Evolutionary conservation across 768 basidiomycete species (phyloP).

Genomic region (Mycena vulgaris): DNA sequence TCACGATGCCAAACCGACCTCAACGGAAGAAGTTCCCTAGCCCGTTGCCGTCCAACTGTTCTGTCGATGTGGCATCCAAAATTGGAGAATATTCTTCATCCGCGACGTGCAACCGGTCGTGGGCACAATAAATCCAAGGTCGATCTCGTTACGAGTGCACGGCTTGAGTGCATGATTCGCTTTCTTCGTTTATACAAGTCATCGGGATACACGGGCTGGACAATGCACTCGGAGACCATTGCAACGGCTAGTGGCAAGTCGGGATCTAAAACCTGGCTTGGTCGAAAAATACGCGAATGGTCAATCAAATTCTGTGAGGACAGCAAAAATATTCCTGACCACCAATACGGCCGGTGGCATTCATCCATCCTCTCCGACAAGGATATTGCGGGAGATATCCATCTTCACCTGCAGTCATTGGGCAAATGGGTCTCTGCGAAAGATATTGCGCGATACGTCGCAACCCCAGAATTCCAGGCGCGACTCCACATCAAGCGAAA

Average conservation of each 20-base stretch:
- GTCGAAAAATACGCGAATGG: slow-evolving; percentile 10
- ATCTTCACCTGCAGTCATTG: slow-evolving; percentile 34
- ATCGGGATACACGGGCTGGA: slow-evolving; percentile 7
- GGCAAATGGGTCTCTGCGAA: slow-evolving; percentile 36
- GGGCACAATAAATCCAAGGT: neutral
- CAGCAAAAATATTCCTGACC: neutral
- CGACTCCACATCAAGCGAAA: slow-evolving; percentile 34
- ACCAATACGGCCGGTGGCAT: neutral
- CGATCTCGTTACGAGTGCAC: neutral
- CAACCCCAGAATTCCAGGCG: slow-evolving; percentile 17
- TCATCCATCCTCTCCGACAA: slow-evolving; percentile 21
- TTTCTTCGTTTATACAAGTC: slow-evolving; percentile 8
- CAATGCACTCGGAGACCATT: neutral
- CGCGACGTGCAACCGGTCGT: neutral
- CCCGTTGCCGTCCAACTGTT: neutral
- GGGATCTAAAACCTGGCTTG: neutral
- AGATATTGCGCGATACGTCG: slow-evolving; percentile 35
- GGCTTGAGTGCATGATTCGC: neutral
- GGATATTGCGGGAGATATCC: slow-evolving; percentile 35
- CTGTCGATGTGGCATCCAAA: neutral
- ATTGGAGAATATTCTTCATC: slow-evolving; percentile 1
- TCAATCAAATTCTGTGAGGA: slow-evolving; percentile 4
- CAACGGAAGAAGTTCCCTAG: neutral
- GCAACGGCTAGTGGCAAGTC: neutral
- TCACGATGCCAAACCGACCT: neutral